These are phyloP conservation scores for Leishmania turanica DNA, from an alignment of 208 protist species.

Conservation along the genomic window DNA sequence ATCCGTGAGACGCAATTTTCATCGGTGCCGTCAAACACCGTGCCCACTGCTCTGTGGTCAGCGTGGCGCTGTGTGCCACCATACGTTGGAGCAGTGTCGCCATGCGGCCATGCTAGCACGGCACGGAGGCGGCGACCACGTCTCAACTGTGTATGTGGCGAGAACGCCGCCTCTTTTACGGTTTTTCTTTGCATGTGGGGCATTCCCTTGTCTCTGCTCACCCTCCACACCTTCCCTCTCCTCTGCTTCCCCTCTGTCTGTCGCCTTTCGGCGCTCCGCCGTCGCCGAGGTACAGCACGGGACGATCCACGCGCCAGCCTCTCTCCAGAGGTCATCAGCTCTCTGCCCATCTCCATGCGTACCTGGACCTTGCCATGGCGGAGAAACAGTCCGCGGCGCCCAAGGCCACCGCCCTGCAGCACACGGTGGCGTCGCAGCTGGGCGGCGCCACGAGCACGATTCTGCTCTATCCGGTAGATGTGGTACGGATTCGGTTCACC, in stretches of 20 bases:
- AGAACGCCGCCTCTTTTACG: not conserved
- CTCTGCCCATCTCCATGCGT: not conserved
- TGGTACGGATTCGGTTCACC: conserved; percentile 89
- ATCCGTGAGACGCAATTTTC: not conserved
- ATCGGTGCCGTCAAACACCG: not conserved
- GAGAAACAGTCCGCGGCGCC: not conserved
- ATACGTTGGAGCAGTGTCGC: not conserved
- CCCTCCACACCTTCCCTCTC: too few species aligned
- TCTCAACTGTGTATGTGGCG: not conserved
- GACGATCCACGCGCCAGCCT: not conserved
- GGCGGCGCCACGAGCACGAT: conserved; percentile 60
- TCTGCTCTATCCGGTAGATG: conserved; percentile 87
- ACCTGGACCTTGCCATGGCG: not conserved
- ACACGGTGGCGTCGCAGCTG: conserved; percentile 70
- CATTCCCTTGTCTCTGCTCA: too few species aligned
- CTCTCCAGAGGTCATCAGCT: not conserved
- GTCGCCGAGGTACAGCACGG: not conserved
- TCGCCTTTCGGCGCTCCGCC: not conserved
- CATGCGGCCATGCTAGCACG: not conserved
- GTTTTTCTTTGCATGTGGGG: too few species aligned
- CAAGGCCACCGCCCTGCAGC: conserved; percentile 37
- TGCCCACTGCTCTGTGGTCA: not conserved
- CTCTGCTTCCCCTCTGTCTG: not conserved
- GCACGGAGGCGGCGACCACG: not conserved
- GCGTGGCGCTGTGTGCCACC: not conserved